Percentiles rank a stretch among this genome's conserved stretches.
Evolutionary conservation across 257 asterid genomes (phyloP).

Genomic region (Gynochthodes officinalis): DNA sequence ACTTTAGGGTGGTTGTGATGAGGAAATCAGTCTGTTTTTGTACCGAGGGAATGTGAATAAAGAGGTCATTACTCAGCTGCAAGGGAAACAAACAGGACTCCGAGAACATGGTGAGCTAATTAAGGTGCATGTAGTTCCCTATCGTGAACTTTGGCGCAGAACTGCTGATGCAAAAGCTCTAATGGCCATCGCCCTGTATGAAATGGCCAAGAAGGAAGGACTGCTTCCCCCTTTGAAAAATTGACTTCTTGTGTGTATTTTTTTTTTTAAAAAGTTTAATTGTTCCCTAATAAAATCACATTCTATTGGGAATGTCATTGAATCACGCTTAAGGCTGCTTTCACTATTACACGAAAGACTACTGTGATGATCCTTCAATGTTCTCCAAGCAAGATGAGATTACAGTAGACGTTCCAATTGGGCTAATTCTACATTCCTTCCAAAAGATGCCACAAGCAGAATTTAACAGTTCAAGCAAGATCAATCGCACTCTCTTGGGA

Average conservation of each 20-base stretch:
- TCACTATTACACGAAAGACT: neutral
- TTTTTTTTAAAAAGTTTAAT: neutral
- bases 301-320: neutral
- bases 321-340: neutral
- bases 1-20: slow-evolving; percentile 85
- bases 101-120: slow-evolving; percentile 86
- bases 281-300: neutral
- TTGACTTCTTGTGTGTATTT: slow-evolving; percentile 16
- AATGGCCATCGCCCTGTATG: slow-evolving; percentile 71
- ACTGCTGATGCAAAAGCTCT: slow-evolving; percentile 89
- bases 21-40: slow-evolving; percentile 67
- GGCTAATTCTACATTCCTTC: too few species aligned
- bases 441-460: too few species aligned
- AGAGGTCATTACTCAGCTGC: slow-evolving; percentile 55
- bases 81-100: slow-evolving; percentile 80
- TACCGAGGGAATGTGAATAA: slow-evolving; percentile 64
- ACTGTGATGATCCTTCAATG: neutral
- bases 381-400: neutral
- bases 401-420: neutral
- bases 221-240: slow-evolving; percentile 37
- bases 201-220: slow-evolving; percentile 80
- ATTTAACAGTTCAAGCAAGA: too few species aligned
- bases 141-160: slow-evolving; percentile 62
- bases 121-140: slow-evolving; percentile 75
- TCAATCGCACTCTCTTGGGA: too few species aligned